Conservation (phyloP, 306 rosid species). For the Fragaria nilgerrensis region DNA sequence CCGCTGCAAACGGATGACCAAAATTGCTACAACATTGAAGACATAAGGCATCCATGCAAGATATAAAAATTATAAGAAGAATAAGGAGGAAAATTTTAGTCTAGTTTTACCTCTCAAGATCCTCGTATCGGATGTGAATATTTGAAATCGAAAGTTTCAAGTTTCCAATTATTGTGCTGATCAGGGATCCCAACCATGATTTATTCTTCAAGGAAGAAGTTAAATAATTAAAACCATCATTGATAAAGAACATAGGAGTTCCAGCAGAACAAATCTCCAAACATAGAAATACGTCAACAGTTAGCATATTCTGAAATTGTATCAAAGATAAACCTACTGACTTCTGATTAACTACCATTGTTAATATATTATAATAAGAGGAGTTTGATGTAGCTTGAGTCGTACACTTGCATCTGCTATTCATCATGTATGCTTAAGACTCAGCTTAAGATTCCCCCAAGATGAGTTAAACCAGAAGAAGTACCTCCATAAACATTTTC, state of each 20-base stretch:
- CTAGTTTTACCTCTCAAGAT: conserved; percentile 69
- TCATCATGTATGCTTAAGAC: background rate
- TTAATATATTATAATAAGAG: background rate
- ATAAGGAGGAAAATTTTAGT: conserved; percentile 4
- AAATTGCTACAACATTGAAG: conserved; percentile 71
- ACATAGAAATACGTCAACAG: background rate
- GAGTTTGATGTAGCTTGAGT: background rate
- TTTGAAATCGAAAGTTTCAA: conserved; percentile 92
- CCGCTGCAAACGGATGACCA: conserved; percentile 94
- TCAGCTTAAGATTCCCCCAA: background rate
- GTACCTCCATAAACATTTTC: background rate
- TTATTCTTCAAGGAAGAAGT: conserved; percentile 50
- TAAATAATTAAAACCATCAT: background rate
- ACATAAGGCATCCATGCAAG: conserved; percentile 31
- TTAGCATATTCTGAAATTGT: background rate
- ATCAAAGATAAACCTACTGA: background rate
- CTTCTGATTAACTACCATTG: background rate
- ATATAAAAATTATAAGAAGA: background rate
- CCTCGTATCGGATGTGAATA: conserved; percentile 95
- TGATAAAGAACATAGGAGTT: background rate
- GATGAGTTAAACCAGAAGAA: background rate
- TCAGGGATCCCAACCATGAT: conserved; percentile 96
- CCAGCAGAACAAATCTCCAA: background rate
- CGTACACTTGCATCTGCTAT: background rate
- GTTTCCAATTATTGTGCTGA: conserved; percentile 89